Evolutionary conservation across 2,329 filamentous ascomycete genomes (phyloP).

Genomic region (Trichophyton verrucosum): DNA sequence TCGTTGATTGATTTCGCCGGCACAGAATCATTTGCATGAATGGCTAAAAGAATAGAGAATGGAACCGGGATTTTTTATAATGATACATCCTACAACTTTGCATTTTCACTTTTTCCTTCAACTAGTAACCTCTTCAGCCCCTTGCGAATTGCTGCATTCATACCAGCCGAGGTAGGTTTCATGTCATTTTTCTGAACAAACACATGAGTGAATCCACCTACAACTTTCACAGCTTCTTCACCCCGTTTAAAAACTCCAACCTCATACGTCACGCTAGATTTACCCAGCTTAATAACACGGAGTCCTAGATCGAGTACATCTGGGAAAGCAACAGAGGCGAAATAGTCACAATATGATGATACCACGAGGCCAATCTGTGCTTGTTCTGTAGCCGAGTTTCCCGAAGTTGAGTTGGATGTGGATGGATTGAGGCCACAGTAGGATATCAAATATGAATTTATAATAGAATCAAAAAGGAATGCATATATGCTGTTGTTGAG

Average conservation of each 20-base stretch:
- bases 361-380: constrained; percentile 72
- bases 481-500: constrained; percentile 87
- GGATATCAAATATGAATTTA: constrained; percentile 77
- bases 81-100: constrained; percentile 1
- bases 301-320: constrained; percentile 69
- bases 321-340: constrained; percentile 69
- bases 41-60: background rate
- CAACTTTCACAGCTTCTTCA: constrained; percentile 61
- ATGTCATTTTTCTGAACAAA: constrained; percentile 67
- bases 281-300: constrained; percentile 70
- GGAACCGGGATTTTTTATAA: background rate
- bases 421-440: constrained; percentile 64
- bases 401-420: constrained; percentile 43
- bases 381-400: constrained; percentile 21
- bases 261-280: constrained; percentile 80
- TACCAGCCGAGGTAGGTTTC: constrained; percentile 28
- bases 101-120: background rate
- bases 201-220: constrained; percentile 77
- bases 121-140: constrained; percentile 48
- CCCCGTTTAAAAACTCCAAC: constrained; percentile 72
- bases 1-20: background rate
- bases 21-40: background rate
- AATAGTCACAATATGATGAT: constrained; percentile 74
- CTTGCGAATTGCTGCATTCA: constrained; percentile 29
- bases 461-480: constrained; percentile 75